Conservation (phyloP, 495 filamentous ascomycete genomes). For the Copromyces sp. region DNA sequence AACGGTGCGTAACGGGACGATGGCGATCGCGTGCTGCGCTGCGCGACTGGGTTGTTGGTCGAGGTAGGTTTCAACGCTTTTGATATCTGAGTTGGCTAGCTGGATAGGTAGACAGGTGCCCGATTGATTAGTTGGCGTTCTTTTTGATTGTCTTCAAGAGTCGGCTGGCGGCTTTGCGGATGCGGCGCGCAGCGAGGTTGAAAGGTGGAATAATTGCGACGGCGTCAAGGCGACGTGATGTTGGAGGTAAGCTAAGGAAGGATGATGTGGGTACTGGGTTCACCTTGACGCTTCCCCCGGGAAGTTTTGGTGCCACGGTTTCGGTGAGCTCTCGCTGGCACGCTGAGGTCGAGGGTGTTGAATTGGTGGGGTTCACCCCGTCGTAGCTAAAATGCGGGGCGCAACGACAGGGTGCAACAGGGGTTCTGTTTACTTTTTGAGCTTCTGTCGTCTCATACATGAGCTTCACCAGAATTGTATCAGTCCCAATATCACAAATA, state of each 20-base stretch:
- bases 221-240: background rate
- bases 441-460: background rate
- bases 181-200: background rate
- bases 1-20: background rate
- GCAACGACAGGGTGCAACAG: background rate
- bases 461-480: background rate
- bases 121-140: background rate
- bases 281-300: background rate
- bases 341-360: background rate
- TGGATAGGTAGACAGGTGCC: background rate
- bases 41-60: background rate
- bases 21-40: background rate
- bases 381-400: background rate
- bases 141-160: background rate
- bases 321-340: background rate
- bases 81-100: background rate
- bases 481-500: background rate
- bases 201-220: background rate
- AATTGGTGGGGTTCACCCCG: background rate
- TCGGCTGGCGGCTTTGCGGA: background rate
- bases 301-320: background rate
- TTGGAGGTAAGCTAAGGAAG: background rate
- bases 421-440: background rate
- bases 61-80: background rate
- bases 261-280: background rate